These are phyloP conservation scores for Alternaria ethzedia DNA, from an alignment of 2,329 filamentous ascomycete genomes.

Conservation along the genomic window DNA sequence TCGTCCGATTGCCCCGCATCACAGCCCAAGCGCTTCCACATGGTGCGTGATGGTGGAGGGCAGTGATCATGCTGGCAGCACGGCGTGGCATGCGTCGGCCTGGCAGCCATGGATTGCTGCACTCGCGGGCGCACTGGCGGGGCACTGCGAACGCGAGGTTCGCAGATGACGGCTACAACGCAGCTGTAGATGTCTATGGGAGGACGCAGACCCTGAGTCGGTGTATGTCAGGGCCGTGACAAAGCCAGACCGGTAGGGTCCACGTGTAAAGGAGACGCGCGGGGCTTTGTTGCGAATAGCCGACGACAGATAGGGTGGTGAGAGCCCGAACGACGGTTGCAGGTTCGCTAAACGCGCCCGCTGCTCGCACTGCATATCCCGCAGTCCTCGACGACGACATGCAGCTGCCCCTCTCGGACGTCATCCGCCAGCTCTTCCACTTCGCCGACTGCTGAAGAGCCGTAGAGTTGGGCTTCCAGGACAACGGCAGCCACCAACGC, in stretches of 20 bases:
- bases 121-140: constrained; percentile 13
- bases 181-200: background rate
- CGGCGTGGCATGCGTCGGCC: constrained; percentile 33
- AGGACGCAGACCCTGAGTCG: background rate
- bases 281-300: constrained; percentile 15
- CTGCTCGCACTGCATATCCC: constrained; percentile 25
- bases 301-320: constrained; percentile 6
- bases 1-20: constrained; percentile 20
- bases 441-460: constrained; percentile 6
- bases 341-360: constrained; percentile 23
- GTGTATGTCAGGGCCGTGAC: background rate
- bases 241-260: constrained; percentile 6
- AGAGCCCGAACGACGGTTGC: constrained; percentile 12
- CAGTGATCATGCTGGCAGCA: constrained; percentile 7
- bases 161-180: constrained; percentile 20
- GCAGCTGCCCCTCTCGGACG: constrained; percentile 22
- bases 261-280: constrained; percentile 24
- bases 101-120: constrained; percentile 18
- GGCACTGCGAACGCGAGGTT: constrained; percentile 28
- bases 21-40: constrained; percentile 1
- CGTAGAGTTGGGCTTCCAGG: background rate
- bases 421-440: constrained; percentile 21
- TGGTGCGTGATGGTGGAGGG: constrained; percentile 4
- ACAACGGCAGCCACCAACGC: background rate
- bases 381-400: constrained; percentile 20